These are phyloP conservation scores for Pelargonium fulgidum DNA, from an alignment of 441 rosid genomes.

Conservation along the genomic window DNA sequence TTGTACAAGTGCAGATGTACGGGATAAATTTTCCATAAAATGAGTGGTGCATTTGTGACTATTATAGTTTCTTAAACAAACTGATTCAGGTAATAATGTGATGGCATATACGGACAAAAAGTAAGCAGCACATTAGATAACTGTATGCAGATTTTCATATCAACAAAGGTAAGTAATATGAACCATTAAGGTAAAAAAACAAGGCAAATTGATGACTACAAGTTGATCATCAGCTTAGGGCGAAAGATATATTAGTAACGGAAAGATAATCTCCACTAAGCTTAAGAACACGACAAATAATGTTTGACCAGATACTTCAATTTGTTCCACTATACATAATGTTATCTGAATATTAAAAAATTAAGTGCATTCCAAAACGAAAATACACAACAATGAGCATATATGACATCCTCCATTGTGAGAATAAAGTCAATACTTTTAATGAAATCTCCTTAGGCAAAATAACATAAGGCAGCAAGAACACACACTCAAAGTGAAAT, in stretches of 20 bases:
- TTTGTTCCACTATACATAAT: background rate
- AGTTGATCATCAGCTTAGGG: background rate
- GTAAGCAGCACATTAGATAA: background rate
- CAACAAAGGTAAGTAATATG: no score
- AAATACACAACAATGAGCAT: background rate
- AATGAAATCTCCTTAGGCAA: no score
- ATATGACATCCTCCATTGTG: background rate
- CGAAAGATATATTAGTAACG: background rate
- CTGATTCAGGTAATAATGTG: background rate
- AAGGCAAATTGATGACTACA: background rate
- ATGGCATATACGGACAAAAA: background rate
- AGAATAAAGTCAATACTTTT: background rate
- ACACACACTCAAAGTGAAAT: background rate
- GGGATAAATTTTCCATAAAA: background rate
- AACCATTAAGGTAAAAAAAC: background rate
- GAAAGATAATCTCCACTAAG: no score
- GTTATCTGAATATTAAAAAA: background rate
- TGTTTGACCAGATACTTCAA: background rate
- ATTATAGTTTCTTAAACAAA: background rate
- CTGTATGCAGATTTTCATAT: no score
- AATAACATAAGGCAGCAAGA: no score
- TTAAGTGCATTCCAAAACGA: background rate
- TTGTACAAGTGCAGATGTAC: background rate
- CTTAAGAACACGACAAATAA: no score
- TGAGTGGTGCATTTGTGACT: background rate